Base-by-base conservation (phyloP, 306 rosid genomes). In the Cucumis melo region DNA sequence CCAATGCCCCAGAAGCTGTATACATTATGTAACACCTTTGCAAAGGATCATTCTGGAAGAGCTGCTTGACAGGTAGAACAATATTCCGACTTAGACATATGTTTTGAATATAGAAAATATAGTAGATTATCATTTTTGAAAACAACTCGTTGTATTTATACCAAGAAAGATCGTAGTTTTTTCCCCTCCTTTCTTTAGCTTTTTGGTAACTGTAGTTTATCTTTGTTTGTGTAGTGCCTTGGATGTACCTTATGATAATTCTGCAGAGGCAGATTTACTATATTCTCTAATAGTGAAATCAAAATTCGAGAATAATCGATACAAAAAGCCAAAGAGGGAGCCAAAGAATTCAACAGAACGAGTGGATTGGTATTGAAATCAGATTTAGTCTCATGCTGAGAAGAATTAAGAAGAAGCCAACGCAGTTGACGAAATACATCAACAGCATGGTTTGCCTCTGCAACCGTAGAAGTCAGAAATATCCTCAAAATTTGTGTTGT, bases 1-100 rank as follows among this genome's bases (percentile, higher is more conserved):
- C 76, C 97, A 91, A 78, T 94, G 98, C 84, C 98, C 97, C 29
- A 89, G 93, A 82, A 90, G 87, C 75, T 94, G 98, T 82, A 94
- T 90, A 71, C 91, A 94, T 82, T 94, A 91, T 7, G 92, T 91
- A 9, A 94, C 98, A 46, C 96, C 97, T 61, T 89, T 90, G 6
- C 98, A 94, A 77, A 93, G 97, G 81, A 86, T 88, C 76, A 78
- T 93, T 73, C 78, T 93, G 71, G 95, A 93, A 87, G 98, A 93
- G 80, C 82, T 93, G 58, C 94, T 90, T 82, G 86, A 90, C 77
- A 87, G 97, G 98, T 93, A 60, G 24, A 56, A 53, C 12, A 17
- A 32, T 19, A 19, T 48, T 50, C 20, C 53, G 38, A 24, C 46
- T 71, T 58, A 54, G 12, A 60, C 23, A 67, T 41, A 20, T 68